phyloP scores from a whole-genome alignment of 208 protist genomes.

The Phytomonas sp. region DNA sequence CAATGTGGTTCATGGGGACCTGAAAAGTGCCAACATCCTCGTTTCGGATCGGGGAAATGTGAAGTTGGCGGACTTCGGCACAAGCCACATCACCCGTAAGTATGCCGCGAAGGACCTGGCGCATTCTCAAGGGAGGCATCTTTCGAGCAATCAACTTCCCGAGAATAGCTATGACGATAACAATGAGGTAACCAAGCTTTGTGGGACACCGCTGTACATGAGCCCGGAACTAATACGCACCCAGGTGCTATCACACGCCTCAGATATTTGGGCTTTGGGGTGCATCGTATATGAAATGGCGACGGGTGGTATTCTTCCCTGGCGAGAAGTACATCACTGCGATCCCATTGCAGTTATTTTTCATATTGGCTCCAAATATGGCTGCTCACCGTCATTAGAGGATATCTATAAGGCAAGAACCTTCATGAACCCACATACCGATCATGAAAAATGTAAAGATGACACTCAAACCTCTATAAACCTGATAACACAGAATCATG shows the following conservation, averaged over 20 bases:
- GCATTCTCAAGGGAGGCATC: neutral
- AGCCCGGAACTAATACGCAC: slow-evolving; percentile 69
- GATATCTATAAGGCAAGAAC: slow-evolving; percentile 26
- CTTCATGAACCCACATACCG: slow-evolving; percentile 13
- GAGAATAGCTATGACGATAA: neutral
- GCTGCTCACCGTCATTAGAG: slow-evolving; percentile 22
- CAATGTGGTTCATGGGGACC: slow-evolving; percentile 74
- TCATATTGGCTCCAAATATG: slow-evolving; percentile 40
- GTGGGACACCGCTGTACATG: slow-evolving; percentile 82
- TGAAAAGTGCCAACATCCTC: slow-evolving; percentile 86
- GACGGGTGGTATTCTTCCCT: slow-evolving; percentile 70
- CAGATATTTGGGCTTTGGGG: slow-evolving; percentile 85
- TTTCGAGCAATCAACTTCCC: neutral
- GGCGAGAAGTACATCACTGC: slow-evolving; percentile 37
- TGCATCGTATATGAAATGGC: slow-evolving; percentile 88
- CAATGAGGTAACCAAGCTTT: slow-evolving; percentile 20
- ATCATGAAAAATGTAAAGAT: neutral
- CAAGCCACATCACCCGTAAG: slow-evolving; percentile 30
- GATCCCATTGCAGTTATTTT: slow-evolving; percentile 42
- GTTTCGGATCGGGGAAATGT: slow-evolving; percentile 67
- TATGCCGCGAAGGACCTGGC: slow-evolving; percentile 7
- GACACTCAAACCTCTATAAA: neutral
- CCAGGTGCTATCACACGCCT: slow-evolving; percentile 48
- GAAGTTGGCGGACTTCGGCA: slow-evolving; percentile 92
- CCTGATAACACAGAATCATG: neutral